Evolutionary conservation across 768 basidiomycete genomes (phyloP).

Genomic region (Naematelia encephala): DNA sequence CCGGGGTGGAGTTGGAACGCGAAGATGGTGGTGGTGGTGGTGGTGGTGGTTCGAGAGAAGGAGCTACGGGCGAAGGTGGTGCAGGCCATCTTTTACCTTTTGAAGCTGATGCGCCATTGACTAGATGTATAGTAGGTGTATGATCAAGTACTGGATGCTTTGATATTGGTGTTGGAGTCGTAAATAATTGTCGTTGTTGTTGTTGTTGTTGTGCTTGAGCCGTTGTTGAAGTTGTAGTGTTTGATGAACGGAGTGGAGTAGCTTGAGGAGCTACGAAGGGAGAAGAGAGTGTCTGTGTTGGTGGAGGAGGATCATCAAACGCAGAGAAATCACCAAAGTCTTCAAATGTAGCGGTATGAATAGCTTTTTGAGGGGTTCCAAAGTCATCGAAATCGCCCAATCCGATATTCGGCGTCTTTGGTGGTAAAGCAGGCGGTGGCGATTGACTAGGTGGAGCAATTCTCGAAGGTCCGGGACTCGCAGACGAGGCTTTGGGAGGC

Average conservation of each 20-base stretch:
- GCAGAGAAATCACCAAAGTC: slow-evolving; percentile 52
- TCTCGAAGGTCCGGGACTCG: neutral
- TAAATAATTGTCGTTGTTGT: slow-evolving; percentile 5
- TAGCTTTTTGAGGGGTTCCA: slow-evolving; percentile 32
- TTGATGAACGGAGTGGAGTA: neutral
- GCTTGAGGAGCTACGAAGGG: no score
- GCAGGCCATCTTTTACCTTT: slow-evolving; percentile 44
- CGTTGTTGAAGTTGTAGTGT: slow-evolving; percentile 1
- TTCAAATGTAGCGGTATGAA: slow-evolving; percentile 31
- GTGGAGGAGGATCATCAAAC: slow-evolving; percentile 14
- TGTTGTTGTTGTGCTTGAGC: neutral
- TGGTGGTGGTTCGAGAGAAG: slow-evolving; percentile 30
- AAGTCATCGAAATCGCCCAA: slow-evolving; percentile 50
- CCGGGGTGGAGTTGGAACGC: slow-evolving; percentile 7
- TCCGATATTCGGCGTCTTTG: slow-evolving; percentile 6
- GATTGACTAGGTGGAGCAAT: slow-evolving; percentile 9
- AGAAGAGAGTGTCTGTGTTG: neutral
- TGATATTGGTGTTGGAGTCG: slow-evolving; percentile 2
- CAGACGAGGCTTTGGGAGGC: slow-evolving; percentile 53
- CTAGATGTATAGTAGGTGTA: slow-evolving; percentile 26
- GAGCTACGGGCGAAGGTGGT: slow-evolving; percentile 34
- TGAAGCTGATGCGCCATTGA: slow-evolving; percentile 23
- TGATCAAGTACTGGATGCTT: slow-evolving; percentile 29
- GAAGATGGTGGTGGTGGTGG: neutral
- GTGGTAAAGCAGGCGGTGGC: neutral